Evolutionary conservation across 1,284 basidiomycete genomes (phyloP), one percentile per base, ranked within the genome.

Genomic region (Ceratobasidium sp.): DNA sequence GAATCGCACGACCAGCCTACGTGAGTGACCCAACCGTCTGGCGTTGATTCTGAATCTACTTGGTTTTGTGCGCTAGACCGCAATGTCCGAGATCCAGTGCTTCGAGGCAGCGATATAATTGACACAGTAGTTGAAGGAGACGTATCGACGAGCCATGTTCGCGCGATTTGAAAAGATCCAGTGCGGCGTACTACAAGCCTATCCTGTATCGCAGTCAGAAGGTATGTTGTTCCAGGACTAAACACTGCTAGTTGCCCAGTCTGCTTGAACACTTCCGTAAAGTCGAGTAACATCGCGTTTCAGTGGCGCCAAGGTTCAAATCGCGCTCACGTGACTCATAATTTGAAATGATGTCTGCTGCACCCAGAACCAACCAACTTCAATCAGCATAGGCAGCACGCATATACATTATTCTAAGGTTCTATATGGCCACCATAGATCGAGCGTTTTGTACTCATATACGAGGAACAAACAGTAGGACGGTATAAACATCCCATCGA

Each of bases 1-100:
- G 93, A 93, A 79, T 95, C 92, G 78, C 86, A 88, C 11, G 93
- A 93, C 93, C 94, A 96, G 5, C 86, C 88, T 1, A 92, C 84
- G 77, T 92, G 89, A 29, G 92, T 91, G 79, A 96, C 90, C 79
- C 83, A 84, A 59, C 78, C 78, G 27, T 79, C 74, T 13, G 56
- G 62, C 9, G 71, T 62, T 27, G 59, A 31, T n/a, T 29, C 64
- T 3, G 49, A 27, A 4, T 62, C 51, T 8, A 3, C 34, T 19
- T 48, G 54, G 37, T 31, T 29, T 19, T 39, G 22, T 34, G 63
- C 7, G n/a, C 63, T 65, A 29, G 63, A 65, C 19, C 41, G 61
- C n/a, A 49, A 63, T 53, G 37, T 43, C 54, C 29, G 31, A 39
- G 16, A 48, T 58, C 29, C 31, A 13, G 41, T 24, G 29, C 62